phyloP scores from a whole-genome alignment of 495 filamentous ascomycete genomes.

The Cercophora newfieldiana region DNA sequence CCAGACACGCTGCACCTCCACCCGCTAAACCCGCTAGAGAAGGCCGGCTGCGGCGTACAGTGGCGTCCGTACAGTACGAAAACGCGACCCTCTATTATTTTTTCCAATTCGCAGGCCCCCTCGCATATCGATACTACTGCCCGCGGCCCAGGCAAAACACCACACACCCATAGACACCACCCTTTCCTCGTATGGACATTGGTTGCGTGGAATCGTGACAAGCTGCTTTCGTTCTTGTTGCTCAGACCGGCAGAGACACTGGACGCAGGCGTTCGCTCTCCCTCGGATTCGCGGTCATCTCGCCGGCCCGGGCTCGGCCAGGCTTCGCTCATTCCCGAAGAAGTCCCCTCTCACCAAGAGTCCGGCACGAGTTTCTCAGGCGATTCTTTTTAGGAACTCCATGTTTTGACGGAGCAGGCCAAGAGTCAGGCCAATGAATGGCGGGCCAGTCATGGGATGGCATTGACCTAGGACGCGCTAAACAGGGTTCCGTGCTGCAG shows the following conservation, averaged over 20 bases:
- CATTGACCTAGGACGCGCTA: slow-evolving; percentile 43
- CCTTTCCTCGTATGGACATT: background rate
- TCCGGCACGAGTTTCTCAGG: background rate
- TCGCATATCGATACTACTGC: background rate
- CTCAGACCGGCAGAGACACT: background rate
- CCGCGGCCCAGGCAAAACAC: slow-evolving; percentile 10
- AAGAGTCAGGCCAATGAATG: slow-evolving; percentile 29
- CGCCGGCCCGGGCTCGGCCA: background rate
- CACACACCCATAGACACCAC: background rate
- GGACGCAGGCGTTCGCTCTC: too few species aligned
- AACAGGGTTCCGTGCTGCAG: slow-evolving; percentile 34
- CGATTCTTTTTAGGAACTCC: slow-evolving; percentile 9
- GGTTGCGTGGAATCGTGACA: background rate
- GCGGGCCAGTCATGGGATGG: slow-evolving; percentile 24
- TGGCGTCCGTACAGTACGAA: slow-evolving; percentile 16
- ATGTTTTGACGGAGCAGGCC: slow-evolving; percentile 22
- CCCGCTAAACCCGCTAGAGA: slow-evolving; percentile 20
- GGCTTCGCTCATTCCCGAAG: background rate
- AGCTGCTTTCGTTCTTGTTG: background rate
- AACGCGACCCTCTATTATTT: slow-evolving; percentile 12
- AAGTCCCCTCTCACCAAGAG: slow-evolving; percentile 2
- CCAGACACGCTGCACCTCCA: slow-evolving; percentile 15
- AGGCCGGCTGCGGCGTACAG: slow-evolving; percentile 15
- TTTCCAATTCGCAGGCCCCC: slow-evolving; percentile 12
- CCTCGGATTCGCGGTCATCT: background rate